phyloP scores from a whole-genome alignment of 2,329 filamentous ascomycete species.

The Talaromyces sp. region DNA sequence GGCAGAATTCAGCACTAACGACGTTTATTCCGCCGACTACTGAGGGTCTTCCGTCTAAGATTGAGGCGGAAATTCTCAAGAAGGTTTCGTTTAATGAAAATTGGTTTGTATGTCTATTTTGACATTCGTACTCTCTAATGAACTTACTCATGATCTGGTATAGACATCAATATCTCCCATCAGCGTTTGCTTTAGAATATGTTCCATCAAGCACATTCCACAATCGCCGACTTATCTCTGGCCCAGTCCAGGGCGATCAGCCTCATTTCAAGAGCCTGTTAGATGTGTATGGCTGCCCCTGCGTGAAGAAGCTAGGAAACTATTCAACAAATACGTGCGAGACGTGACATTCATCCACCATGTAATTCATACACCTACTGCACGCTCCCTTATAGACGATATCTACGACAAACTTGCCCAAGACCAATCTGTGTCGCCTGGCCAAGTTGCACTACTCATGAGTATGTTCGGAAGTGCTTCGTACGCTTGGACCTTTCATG shows the following conservation, averaged over 20 bases:
- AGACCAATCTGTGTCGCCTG: constrained; percentile 23
- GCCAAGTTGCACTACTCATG: constrained; percentile 30
- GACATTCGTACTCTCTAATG: neutral
- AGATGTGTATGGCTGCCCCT: constrained; percentile 35
- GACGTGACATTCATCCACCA: constrained; percentile 36
- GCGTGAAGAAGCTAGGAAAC: constrained; percentile 30
- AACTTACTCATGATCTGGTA: neutral
- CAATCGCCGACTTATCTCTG: constrained; percentile 9
- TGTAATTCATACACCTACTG: constrained; percentile 31
- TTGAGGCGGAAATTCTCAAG: constrained; percentile 10
- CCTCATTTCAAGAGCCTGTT: constrained; percentile 15
- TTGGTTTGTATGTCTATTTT: constrained; percentile 5
- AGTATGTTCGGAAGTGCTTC: constrained; percentile 33
- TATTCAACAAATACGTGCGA: constrained; percentile 32
- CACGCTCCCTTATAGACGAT: constrained; percentile 27
- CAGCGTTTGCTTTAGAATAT: constrained; percentile 5
- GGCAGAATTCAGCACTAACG: constrained; percentile 1
- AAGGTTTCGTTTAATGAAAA: constrained; percentile 7
- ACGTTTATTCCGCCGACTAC: neutral
- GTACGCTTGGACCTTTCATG: constrained; percentile 29
- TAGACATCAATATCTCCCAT: constrained; percentile 12
- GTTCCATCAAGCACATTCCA: constrained; percentile 11
- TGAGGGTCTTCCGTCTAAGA: constrained; percentile 3
- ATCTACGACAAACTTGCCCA: constrained; percentile 27
- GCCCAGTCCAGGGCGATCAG: constrained; percentile 2